Percentiles rank a stretch among this genome's conserved stretches.
phyloP scores from a whole-genome alignment of 495 filamentous ascomycete species.

The Penicilliopsis zonata region DNA sequence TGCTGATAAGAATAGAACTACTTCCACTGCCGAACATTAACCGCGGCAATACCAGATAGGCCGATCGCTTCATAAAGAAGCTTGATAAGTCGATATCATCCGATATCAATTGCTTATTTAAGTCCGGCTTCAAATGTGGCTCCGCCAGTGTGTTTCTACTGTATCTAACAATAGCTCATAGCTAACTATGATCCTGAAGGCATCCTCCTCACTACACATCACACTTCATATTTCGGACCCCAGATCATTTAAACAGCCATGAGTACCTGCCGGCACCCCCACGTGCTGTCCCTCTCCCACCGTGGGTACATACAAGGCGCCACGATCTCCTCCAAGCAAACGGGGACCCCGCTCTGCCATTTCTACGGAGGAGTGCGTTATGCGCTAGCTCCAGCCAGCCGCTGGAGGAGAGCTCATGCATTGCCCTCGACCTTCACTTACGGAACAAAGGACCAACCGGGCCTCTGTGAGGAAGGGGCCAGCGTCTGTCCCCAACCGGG shows the following conservation, averaged over 20 bases:
- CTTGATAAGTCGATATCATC: too few species aligned
- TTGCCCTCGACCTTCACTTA: constrained; percentile 22
- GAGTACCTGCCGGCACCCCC: constrained; percentile 16
- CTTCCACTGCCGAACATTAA: too few species aligned
- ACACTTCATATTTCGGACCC: not conserved
- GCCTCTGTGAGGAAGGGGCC: constrained; percentile 14
- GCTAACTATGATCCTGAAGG: too few species aligned
- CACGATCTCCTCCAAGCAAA: constrained; percentile 14
- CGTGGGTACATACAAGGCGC: constrained; percentile 25
- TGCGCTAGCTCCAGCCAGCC: constrained; percentile 20
- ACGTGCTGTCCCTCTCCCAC: constrained; percentile 16
- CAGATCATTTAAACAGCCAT: constrained; percentile 7
- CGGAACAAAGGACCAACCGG: constrained; percentile 19
- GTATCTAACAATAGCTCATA: too few species aligned
- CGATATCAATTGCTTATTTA: too few species aligned
- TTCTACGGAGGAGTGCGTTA: constrained; percentile 35
- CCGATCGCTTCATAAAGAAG: too few species aligned
- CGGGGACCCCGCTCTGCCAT: constrained; percentile 17
- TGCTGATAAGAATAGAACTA: too few species aligned
- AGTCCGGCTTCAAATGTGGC: too few species aligned
- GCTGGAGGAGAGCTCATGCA: constrained; percentile 24
- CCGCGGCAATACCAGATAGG: too few species aligned
- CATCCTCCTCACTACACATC: not conserved
- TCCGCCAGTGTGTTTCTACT: too few species aligned
- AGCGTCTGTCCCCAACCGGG: constrained; percentile 26